Evolutionary conservation across 208 protist genomes (phyloP).

Genomic region (Acanthamoeba castellanii): DNA sequence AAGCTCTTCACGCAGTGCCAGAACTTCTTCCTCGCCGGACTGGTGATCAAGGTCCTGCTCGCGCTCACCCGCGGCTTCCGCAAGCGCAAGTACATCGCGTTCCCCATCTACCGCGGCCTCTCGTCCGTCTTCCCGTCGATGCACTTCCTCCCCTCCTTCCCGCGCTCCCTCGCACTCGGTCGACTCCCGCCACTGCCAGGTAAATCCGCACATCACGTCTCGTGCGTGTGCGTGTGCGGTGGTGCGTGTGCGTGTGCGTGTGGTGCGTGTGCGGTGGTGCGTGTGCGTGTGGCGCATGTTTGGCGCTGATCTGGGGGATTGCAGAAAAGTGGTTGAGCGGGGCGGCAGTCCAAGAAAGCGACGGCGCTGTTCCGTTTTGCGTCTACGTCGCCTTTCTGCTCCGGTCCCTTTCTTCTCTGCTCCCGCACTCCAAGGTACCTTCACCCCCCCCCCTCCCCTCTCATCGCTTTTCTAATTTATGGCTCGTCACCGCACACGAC

Average conservation of each 20-base stretch:
- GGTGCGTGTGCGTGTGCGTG: neutral
- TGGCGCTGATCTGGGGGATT: neutral
- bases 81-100: neutral
- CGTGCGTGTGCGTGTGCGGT: neutral
- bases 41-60: neutral
- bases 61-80: neutral
- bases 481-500: no score
- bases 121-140: neutral
- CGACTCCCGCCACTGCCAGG: neutral
- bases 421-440: neutral
- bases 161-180: neutral
- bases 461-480: neutral
- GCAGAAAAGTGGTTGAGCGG: neutral
- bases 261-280: neutral
- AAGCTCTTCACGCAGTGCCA: neutral
- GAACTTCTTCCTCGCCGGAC: conserved; percentile 13
- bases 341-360: neutral
- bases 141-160: conserved; percentile 27
- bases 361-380: neutral
- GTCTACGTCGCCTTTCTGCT: neutral
- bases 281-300: neutral
- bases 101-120: conserved; percentile 34
- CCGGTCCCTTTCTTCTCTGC: neutral
- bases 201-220: neutral
- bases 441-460: neutral